Base-by-base conservation (phyloP, 108 stramenopile genomes). In the Parietichytrium sp. region DNA sequence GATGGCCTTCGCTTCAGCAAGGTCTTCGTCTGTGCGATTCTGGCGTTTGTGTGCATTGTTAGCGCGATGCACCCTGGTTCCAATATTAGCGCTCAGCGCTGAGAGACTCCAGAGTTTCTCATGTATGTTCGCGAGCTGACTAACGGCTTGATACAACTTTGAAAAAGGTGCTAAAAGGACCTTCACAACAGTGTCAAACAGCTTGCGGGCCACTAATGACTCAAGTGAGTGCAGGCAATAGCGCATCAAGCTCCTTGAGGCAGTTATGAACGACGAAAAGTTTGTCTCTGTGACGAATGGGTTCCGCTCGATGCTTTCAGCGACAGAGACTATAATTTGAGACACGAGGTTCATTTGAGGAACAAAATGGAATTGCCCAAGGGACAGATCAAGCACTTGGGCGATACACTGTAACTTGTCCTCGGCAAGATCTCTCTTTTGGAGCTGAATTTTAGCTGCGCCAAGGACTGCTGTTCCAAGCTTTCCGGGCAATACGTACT, bases 331-430 rank as follows among this genome's bases (percentile, higher is more conserved):
- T 7, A 42, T 42, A 25, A 25, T 38, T 33, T 45, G 61, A 7
- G 61, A 72, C 33, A 72, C 61, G 61, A 72, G 38, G 61, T 72
- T 72, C 38, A 72, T 45, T 13, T 72, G 38, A 6, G 61, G 61
- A 47, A 33, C 6, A 27, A 33, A 72, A 15, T n/a, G n/a, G n/a
- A n/a, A n/a, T n/a, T n/a, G n/a, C n/a, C 61, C 61, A 47, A 72
- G 61, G 38, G 36, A 45, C 38, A 42, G 10, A 6, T 33, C 12
- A 72, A 72, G 45, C 38, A 72, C 0, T 6, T 42, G 61, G 10
- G 45, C 61, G 20, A 72, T 72, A 6, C 10, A 10, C 13, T 33
- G 6, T 10, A 72, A 42, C 61, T n/a, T 10, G 6, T 45, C 42
- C 61, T 25, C 29, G 13, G 61, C 7, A 27, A 10, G 23, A 6